Percentiles rank a stretch among this genome's conserved stretches.
phyloP scores from a whole-genome alignment of 1,139 yeast species.

The Candida sanyaensis region DNA sequence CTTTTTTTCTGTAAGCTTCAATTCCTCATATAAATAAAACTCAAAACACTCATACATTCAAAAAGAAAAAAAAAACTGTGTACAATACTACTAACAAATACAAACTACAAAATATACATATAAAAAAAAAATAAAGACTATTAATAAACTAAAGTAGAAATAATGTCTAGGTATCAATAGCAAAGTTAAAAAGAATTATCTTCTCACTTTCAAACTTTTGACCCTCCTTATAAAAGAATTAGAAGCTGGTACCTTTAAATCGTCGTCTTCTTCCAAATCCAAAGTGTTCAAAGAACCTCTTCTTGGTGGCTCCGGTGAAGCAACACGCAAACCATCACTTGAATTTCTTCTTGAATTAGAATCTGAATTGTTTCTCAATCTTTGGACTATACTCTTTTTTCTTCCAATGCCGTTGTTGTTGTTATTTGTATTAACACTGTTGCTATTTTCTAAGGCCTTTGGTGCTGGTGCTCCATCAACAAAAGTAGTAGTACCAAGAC shows the following conservation, averaged over 20 bases:
- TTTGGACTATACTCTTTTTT: conserved; percentile 75
- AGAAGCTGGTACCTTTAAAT: conserved; percentile 33
- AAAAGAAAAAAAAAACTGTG: background rate
- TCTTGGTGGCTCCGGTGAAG: conserved; percentile 14
- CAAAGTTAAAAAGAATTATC: conserved; percentile 13
- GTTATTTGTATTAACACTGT: conserved; percentile 12
- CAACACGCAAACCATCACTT: conserved; percentile 21
- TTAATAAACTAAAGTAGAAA: conserved; percentile 1
- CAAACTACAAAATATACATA: conserved; percentile 1
- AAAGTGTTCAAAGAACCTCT: conserved; percentile 21
- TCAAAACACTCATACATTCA: background rate
- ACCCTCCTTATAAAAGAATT: conserved; percentile 75
- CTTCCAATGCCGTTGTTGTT: conserved; percentile 49
- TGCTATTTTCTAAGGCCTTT: conserved; percentile 18
- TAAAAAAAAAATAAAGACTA: background rate
- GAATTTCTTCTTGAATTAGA: conserved; percentile 39
- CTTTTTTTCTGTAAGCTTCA: background rate
- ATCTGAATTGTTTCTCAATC: conserved; percentile 51
- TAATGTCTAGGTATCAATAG: conserved; percentile 1
- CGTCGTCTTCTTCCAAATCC: conserved; percentile 19
- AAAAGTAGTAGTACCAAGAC: conserved; percentile 90
- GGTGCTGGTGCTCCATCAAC: conserved; percentile 97
- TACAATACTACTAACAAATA: conserved; percentile 18
- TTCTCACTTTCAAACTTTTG: conserved; percentile 79
- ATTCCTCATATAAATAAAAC: background rate